Evolutionary conservation across 176 grass and related monocot species (phyloP).

Genomic region (Olyra latifolia): DNA sequence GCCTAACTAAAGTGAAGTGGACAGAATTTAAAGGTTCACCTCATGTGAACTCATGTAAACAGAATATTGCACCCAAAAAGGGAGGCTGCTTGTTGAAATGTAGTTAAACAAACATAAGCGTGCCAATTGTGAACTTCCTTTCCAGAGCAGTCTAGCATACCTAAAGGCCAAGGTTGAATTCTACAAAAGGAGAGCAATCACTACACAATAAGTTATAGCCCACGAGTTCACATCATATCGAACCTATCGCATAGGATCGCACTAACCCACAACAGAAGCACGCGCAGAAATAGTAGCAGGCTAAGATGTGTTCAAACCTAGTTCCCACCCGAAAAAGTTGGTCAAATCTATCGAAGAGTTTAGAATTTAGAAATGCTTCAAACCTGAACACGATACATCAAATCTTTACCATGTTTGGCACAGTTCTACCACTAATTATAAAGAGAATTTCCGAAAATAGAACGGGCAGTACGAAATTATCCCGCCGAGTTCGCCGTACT

Average conservation of each 20-base stretch:
- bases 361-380: constrained; percentile 18
- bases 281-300: constrained; percentile 5
- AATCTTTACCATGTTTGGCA: constrained; percentile 5
- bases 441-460: background rate
- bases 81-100: constrained; percentile 15
- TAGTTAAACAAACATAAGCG: constrained; percentile 19
- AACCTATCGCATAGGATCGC: constrained; percentile 16
- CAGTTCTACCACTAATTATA: constrained; percentile 1
- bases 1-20: constrained; percentile 44
- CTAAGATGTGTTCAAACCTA: constrained; percentile 35
- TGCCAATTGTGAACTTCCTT: constrained; percentile 21
- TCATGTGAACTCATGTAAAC: constrained; percentile 43
- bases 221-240: constrained; percentile 4
- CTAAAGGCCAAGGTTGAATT: constrained; percentile 11
- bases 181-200: constrained; percentile 15
- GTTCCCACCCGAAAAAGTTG: background rate
- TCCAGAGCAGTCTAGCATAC: constrained; percentile 27
- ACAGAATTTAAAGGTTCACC: constrained; percentile 19
- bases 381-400: background rate
- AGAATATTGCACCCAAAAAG: constrained; percentile 36
- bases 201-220: no score
- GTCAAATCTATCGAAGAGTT: constrained; percentile 30
- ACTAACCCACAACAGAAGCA: background rate
- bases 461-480: background rate
- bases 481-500: background rate